A percentile compares a stretch with the other conserved stretches of the same genome.
These are phyloP conservation scores for Myxozyma kluyveri DNA, from an alignment of 805 yeast species.

Conservation along the genomic window DNA sequence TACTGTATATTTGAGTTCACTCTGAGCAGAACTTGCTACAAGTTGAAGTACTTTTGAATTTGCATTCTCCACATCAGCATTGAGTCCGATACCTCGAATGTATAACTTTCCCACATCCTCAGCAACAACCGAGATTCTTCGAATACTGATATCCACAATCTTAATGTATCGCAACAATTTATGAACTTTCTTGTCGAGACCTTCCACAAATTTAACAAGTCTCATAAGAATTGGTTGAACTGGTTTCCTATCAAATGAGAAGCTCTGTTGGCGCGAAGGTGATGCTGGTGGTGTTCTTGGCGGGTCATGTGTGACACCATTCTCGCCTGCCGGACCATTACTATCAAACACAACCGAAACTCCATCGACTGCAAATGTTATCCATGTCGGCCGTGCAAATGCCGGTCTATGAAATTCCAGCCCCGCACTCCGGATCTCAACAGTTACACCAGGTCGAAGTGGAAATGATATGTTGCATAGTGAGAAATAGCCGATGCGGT, in stretches of 20 bases:
- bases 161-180: slow-evolving; percentile 5
- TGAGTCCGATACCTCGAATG: slow-evolving; percentile 17
- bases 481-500: slow-evolving; percentile 43
- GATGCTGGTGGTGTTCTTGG: neutral
- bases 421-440: slow-evolving; percentile 40
- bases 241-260: neutral
- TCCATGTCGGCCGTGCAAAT: slow-evolving; percentile 43
- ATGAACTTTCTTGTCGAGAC: slow-evolving; percentile 9
- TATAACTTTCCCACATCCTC: slow-evolving; percentile 20
- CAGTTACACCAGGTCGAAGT: slow-evolving; percentile 38
- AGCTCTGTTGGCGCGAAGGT: neutral
- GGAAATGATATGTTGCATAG: slow-evolving; percentile 40
- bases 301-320: neutral
- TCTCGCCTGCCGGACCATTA: slow-evolving; percentile 15
- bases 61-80: slow-evolving; percentile 10
- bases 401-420: slow-evolving; percentile 42
- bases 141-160: slow-evolving; percentile 18
- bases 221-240: neutral
- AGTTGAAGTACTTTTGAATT: slow-evolving; percentile 11
- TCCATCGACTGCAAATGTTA: slow-evolving; percentile 37
- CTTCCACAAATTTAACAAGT: neutral
- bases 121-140: slow-evolving; percentile 12
- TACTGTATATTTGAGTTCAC: slow-evolving; percentile 3
- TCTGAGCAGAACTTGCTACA: neutral
- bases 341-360: slow-evolving; percentile 37